Percentiles rank a stretch among this genome's conserved stretches.
Evolutionary conservation across 2,329 filamentous ascomycete species (phyloP).

Genomic region (Macroventuria anomochaeta): DNA sequence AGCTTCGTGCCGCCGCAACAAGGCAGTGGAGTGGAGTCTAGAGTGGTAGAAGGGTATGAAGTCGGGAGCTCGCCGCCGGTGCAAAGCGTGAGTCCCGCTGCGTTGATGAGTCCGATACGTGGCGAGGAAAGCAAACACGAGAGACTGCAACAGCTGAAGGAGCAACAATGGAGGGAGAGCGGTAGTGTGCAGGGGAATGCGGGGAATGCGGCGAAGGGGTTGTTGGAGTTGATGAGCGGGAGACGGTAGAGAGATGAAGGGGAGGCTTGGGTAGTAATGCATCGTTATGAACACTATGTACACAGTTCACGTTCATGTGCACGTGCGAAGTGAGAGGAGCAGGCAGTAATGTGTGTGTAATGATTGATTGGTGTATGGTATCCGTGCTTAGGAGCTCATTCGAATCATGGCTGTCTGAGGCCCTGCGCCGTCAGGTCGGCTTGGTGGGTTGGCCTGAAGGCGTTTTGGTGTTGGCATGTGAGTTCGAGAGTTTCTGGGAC

Average conservation of each 20-base stretch:
- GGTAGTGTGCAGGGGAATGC: slow-evolving; percentile 52
- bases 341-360: not conserved
- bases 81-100: slow-evolving; percentile 10
- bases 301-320: slow-evolving; percentile 1
- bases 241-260: slow-evolving; percentile 21
- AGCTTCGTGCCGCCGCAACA: slow-evolving; percentile 39
- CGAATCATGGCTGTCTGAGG: not conserved
- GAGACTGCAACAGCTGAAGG: slow-evolving; percentile 34
- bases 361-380: slow-evolving; percentile 11
- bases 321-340: not conserved
- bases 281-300: slow-evolving; percentile 1
- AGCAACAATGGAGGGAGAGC: slow-evolving; percentile 38
- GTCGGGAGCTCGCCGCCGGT: slow-evolving; percentile 41
- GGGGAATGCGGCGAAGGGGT: slow-evolving; percentile 60
- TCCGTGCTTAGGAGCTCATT: not conserved
- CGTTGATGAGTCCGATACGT: slow-evolving; percentile 1
- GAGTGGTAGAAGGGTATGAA: slow-evolving; percentile 41
- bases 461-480: not conserved
- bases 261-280: slow-evolving; percentile 3
- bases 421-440: slow-evolving; percentile 5
- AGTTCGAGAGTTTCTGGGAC: slow-evolving; percentile 4
- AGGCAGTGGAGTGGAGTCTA: slow-evolving; percentile 46
- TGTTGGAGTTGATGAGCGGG: slow-evolving; percentile 56
- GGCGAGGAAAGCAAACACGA: slow-evolving; percentile 29
- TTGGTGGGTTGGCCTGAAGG: not conserved